These are phyloP conservation scores for Alternaria hordeiaustralica DNA, from an alignment of 2,329 filamentous ascomycete species.

Conservation along the genomic window DNA sequence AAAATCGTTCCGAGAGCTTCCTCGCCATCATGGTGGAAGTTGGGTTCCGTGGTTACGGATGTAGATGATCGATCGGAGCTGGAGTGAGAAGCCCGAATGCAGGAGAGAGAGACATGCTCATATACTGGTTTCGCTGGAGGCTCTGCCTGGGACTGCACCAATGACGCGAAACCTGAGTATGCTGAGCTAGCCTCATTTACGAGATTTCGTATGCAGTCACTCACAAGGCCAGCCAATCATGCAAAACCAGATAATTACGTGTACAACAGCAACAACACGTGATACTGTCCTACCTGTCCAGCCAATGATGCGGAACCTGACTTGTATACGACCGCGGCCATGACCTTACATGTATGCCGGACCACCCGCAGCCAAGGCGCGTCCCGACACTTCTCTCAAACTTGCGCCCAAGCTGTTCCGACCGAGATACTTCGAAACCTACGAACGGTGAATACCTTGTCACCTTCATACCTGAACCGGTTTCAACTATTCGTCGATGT, in stretches of 20 bases:
- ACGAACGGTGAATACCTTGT: background rate
- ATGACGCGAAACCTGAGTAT: background rate
- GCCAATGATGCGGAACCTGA: background rate
- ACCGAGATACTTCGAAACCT: too few species aligned
- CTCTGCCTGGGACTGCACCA: background rate
- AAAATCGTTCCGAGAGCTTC: background rate
- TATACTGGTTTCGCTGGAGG: too few species aligned
- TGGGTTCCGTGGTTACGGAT: too few species aligned
- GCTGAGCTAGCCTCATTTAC: background rate
- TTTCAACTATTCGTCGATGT: background rate
- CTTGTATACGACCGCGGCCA: background rate
- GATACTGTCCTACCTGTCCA: background rate
- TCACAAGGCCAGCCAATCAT: background rate
- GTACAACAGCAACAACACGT: background rate
- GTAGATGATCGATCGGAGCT: too few species aligned
- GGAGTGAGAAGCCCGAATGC: too few species aligned
- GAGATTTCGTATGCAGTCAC: too few species aligned
- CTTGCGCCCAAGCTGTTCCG: slow-evolving; percentile 44
- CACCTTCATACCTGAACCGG: background rate
- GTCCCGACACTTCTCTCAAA: slow-evolving; percentile 49
- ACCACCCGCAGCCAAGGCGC: slow-evolving; percentile 51
- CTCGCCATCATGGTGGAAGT: too few species aligned
- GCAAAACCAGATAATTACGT: background rate
- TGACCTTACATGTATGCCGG: slow-evolving; percentile 23
- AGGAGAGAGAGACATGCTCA: too few species aligned